phyloP scores from a whole-genome alignment of 495 filamentous ascomycete species.

The Talaromyces nanjingensis region DNA sequence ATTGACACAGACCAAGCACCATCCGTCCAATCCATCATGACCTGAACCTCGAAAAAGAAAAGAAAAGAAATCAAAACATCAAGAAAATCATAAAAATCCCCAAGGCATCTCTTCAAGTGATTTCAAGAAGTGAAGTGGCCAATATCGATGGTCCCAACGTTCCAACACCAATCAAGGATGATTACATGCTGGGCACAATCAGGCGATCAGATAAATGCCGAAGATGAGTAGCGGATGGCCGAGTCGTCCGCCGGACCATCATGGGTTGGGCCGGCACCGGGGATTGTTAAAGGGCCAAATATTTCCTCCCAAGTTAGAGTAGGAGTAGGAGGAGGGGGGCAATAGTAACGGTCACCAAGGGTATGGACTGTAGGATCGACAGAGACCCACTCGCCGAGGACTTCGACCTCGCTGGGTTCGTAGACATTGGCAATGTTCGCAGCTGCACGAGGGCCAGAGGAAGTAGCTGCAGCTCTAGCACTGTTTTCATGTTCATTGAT shows the following conservation, averaged over 20 bases:
- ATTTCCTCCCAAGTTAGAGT: not conserved
- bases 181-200: not conserved
- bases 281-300: not conserved
- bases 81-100: not conserved
- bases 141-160: not conserved
- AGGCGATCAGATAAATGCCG: constrained; percentile 5
- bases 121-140: not conserved
- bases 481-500: not conserved
- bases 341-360: constrained; percentile 3
- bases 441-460: not conserved
- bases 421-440: constrained; percentile 3
- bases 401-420: constrained; percentile 14
- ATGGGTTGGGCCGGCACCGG: not conserved
- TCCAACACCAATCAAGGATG: not conserved
- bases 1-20: not conserved
- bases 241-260: not conserved
- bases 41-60: not conserved
- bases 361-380: constrained; percentile 11
- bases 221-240: not conserved
- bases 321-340: not conserved
- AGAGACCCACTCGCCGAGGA: constrained; percentile 20
- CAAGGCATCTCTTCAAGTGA: not conserved
- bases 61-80: not conserved
- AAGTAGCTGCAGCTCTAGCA: not conserved
- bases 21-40: not conserved